Conservation (phyloP, 1,284 basidiomycete species). For the Lignosus rhinocerotis region DNA sequence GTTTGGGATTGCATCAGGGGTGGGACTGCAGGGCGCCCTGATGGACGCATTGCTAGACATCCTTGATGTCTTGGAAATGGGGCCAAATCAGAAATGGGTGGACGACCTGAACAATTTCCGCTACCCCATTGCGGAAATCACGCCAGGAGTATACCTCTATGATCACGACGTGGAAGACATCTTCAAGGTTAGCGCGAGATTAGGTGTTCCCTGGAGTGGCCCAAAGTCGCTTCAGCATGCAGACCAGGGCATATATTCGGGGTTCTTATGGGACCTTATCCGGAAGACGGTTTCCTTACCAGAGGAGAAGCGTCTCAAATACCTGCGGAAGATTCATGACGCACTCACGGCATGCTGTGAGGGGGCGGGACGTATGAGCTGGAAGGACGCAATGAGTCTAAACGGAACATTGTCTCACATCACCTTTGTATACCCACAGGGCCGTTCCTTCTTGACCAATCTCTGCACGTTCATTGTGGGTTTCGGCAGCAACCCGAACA, state of each 20-base stretch:
- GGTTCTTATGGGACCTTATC: background rate
- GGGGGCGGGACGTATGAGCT: background rate
- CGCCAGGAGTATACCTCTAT: background rate
- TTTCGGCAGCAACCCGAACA: background rate
- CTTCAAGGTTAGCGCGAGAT: background rate
- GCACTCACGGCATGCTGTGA: background rate
- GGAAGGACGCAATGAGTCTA: background rate
- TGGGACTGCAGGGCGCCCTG: background rate
- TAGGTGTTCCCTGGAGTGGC: background rate
- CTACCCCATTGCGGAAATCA: background rate
- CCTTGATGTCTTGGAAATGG: background rate
- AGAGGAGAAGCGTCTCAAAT: background rate
- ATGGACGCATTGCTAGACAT: constrained; percentile 1
- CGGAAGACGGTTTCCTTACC: background rate
- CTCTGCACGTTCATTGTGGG: background rate
- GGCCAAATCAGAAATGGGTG: constrained; percentile 1
- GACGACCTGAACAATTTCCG: background rate
- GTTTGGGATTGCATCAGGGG: background rate
- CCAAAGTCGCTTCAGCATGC: background rate
- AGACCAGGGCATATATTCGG: background rate
- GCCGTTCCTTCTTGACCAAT: background rate
- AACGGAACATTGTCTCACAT: background rate
- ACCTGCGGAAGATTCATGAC: background rate
- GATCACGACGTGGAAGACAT: background rate
- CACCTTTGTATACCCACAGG: background rate